Base-by-base conservation (phyloP, 73 alveolate genomes). In the Paramecium sexaurelia region DNA sequence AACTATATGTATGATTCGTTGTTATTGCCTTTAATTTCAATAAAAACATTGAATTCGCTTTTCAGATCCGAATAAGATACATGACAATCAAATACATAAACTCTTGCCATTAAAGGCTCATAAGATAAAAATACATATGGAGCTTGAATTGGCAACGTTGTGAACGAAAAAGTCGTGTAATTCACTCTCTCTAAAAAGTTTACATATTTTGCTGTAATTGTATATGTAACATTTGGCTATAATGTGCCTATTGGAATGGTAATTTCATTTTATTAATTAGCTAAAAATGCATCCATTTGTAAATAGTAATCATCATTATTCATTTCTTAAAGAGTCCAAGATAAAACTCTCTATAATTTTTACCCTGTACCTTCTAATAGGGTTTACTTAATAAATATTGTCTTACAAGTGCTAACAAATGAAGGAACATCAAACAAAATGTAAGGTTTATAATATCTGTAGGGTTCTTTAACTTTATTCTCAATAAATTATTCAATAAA, bases 401-500 rank as follows among this genome's bases (percentile, higher is more conserved):
- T 33, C 24, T 66, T 66, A 7, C 84, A 66, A 4, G 39, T 66
- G 19, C 84, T 66, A 66, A 66, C 45, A 13, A 66, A 66, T 13
- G 39, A 66, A 27, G 84, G 51, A 24, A 32, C 10, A 66, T 66
- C 84, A 66, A 66, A 66, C 1, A 32, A 13, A 2, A 66, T n/a
- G 6, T 66, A 66, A 13, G 84, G 84, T 66, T 66, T 66, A 24
- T 10, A 32, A n/a, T 22, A 15, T 6, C 22, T 29, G 10, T 66
- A 11, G 13, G 84, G 84, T 66, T 66, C 39, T 66, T 22, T 24
- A 1, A 66, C 84, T 66, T 27, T 29, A n/a, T 27, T 29, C 13
- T 66, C 84, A 66, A 66, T 66, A 66, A 66, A 66, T 66, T 66
- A 22, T 29, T 27, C 39, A 24, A 66, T 66, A 66, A 66, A 66